phyloP scores from a whole-genome alignment of 495 filamentous ascomycete species.

The Rhypophila decipiens region DNA sequence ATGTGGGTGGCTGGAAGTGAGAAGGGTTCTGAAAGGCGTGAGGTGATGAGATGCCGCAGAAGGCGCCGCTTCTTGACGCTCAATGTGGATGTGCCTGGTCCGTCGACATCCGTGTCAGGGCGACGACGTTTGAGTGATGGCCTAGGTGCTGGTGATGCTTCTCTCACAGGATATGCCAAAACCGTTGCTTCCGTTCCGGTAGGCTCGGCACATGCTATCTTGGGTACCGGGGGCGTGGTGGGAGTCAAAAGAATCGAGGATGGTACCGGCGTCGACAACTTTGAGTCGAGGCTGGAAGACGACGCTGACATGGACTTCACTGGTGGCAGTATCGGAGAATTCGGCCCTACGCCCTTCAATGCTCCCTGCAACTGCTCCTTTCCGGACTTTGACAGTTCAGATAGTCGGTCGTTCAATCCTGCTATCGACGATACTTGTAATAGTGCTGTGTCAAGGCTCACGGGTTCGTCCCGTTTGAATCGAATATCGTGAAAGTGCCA shows the following conservation, averaged over 20 bases:
- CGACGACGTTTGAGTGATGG: conserved; percentile 49
- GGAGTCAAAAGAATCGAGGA: not conserved
- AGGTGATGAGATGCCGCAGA: conserved; percentile 57
- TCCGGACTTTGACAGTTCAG: conserved; percentile 11
- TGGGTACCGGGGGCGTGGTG: not conserved
- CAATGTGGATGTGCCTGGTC: conserved; percentile 41
- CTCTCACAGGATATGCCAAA: conserved; percentile 14
- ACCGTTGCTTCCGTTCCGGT: conserved; percentile 9
- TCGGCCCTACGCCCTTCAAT: conserved; percentile 3
- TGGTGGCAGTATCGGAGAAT: not conserved
- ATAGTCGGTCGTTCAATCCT: conserved; percentile 9
- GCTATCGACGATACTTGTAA: conserved; percentile 14
- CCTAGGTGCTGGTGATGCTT: conserved; percentile 1
- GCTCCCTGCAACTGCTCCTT: conserved; percentile 1
- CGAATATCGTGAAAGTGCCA: conserved; percentile 20
- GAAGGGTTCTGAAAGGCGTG: conserved; percentile 60
- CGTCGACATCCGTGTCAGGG: conserved; percentile 56
- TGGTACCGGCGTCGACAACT: not conserved
- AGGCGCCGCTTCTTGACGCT: conserved; percentile 63
- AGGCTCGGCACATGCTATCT: conserved; percentile 10
- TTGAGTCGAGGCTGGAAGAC: not conserved
- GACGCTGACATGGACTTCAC: not conserved
- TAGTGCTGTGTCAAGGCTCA: conserved; percentile 16
- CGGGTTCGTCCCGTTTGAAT: conserved; percentile 6
- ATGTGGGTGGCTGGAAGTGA: conserved; percentile 63